Percentiles rank a stretch among this genome's conserved stretches.
These are phyloP conservation scores for Brassica juncea DNA, from an alignment of 345 rosid genomes.

Conservation along the genomic window DNA sequence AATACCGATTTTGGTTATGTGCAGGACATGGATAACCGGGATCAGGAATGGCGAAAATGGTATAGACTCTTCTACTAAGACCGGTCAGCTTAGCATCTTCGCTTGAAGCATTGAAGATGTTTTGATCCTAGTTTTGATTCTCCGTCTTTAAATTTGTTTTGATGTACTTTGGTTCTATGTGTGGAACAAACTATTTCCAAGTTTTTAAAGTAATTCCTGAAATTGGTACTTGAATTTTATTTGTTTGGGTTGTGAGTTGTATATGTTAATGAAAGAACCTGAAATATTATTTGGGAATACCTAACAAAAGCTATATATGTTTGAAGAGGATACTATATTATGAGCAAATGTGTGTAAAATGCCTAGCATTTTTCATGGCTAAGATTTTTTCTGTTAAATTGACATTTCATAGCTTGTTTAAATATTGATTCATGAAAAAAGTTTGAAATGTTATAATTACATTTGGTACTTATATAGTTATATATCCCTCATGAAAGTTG, in stretches of 20 bases:
- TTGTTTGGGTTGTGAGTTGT: slow-evolving; percentile 26
- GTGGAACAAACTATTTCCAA: slow-evolving; percentile 29
- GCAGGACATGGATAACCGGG: slow-evolving; percentile 73
- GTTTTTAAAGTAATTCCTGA: background rate
- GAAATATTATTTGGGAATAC: background rate
- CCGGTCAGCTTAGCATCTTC: slow-evolving; percentile 74
- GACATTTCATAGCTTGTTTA: background rate
- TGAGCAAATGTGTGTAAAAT: background rate
- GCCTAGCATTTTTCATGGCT: background rate
- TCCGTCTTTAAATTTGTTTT: background rate
- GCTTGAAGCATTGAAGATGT: slow-evolving; percentile 45
- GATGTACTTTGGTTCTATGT: slow-evolving; percentile 1
- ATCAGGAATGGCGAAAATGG: slow-evolving; percentile 60
- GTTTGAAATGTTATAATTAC: background rate
- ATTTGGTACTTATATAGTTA: background rate
- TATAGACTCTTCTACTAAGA: slow-evolving; percentile 59
- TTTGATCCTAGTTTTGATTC: slow-evolving; percentile 7
- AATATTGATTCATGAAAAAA: background rate
- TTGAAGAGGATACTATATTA: background rate
- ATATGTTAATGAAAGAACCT: slow-evolving; percentile 22
- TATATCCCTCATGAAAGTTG: background rate
- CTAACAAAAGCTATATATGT: slow-evolving; percentile 12
- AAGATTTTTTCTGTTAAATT: background rate
- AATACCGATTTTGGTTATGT: slow-evolving; percentile 16
- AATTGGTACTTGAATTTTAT: slow-evolving; percentile 20